Evolutionary conservation across 1,139 yeast species (phyloP).

Genomic region (Kluyveromyces marxianus): DNA sequence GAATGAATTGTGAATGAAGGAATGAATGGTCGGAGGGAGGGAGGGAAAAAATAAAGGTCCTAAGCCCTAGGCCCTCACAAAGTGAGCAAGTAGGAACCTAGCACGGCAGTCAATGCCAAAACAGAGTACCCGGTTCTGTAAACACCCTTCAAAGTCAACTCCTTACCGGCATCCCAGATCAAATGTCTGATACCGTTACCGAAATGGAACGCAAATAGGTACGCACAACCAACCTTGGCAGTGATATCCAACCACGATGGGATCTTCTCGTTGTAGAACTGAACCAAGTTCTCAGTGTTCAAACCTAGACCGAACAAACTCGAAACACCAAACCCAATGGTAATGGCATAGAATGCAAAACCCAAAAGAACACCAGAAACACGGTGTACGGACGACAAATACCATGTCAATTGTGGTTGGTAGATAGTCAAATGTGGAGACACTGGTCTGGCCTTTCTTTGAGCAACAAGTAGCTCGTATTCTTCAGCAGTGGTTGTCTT

Average conservation of each 20-base stretch:
- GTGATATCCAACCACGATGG: constrained; percentile 57
- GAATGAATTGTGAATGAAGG: background rate
- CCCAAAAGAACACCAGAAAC: constrained; percentile 82
- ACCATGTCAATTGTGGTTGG: constrained; percentile 82
- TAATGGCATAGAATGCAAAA: constrained; percentile 66
- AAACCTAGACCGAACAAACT: constrained; percentile 56
- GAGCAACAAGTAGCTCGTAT: constrained; percentile 63
- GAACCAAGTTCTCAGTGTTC: constrained; percentile 55
- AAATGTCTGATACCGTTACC: constrained; percentile 88
- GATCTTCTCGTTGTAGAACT: constrained; percentile 41
- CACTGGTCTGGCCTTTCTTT: constrained; percentile 79
- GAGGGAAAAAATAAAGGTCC: constrained; percentile 6
- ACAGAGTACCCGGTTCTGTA: constrained; percentile 88
- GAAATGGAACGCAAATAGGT: constrained; percentile 81
- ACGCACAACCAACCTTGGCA: constrained; percentile 62
- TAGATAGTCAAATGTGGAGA: constrained; percentile 90
- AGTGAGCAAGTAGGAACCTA: constrained; percentile 50
- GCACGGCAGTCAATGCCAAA: constrained; percentile 58
- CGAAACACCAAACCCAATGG: constrained; percentile 67
- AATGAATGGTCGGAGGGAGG: background rate
- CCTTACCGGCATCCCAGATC: constrained; percentile 82
- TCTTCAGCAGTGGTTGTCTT: constrained; percentile 58
- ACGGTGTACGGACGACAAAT: constrained; percentile 77
- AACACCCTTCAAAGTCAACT: constrained; percentile 76
- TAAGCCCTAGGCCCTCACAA: constrained; percentile 28